Evolutionary conservation across 2,329 filamentous ascomycete species (phyloP).

Genomic region (Aspergillus carbonarius): DNA sequence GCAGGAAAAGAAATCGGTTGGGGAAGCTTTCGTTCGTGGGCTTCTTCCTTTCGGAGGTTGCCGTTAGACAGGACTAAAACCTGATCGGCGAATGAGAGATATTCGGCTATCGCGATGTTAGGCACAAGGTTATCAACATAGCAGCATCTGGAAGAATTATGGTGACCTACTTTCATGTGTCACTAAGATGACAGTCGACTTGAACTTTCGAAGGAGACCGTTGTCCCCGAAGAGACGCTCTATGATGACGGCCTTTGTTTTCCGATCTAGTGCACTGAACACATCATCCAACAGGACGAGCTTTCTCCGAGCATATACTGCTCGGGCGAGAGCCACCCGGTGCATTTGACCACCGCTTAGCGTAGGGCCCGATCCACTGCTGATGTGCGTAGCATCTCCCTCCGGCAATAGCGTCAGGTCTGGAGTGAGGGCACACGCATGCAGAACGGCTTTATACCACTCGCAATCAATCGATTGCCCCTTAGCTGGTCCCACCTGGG

Average conservation of each 20-base stretch:
- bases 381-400: conserved; percentile 16
- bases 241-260: conserved; percentile 7
- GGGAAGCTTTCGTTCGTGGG: no score
- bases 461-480: conserved; percentile 13
- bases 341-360: not conserved
- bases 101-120: not conserved
- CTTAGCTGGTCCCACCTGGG: no score
- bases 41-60: not conserved
- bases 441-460: conserved; percentile 21
- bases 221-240: conserved; percentile 7
- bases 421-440: conserved; percentile 20
- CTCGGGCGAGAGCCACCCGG: conserved; percentile 11
- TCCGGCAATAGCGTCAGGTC: conserved; percentile 26
- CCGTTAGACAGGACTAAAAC: not conserved
- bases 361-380: not conserved
- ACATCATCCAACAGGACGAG: conserved; percentile 20
- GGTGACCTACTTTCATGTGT: conserved; percentile 8
- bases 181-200: conserved; percentile 12
- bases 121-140: not conserved
- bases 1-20: not conserved
- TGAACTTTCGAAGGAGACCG: conserved; percentile 8
- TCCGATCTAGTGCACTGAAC: conserved; percentile 13
- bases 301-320: conserved; percentile 13
- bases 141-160: not conserved
- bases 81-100: not conserved